Conservation (phyloP, 192 early-diverging fungal species). For the Coemansia umbellata region DNA sequence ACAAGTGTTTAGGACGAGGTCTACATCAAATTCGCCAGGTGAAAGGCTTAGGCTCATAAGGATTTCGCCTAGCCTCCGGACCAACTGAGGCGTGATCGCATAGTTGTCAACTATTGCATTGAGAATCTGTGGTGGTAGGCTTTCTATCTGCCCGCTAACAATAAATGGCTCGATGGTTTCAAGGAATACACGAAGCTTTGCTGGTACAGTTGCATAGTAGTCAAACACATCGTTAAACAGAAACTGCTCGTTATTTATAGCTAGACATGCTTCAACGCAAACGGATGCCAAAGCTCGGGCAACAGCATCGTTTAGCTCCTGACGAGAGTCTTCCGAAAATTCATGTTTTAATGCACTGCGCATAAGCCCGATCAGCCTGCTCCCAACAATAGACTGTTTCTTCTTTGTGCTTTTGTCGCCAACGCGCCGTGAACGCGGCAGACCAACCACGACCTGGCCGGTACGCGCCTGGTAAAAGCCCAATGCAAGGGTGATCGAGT, state of each 20-base stretch:
- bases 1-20: slow-evolving; percentile 38
- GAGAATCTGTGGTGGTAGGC: slow-evolving; percentile 34
- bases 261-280: slow-evolving; percentile 38
- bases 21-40: slow-evolving; percentile 47
- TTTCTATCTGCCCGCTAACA: slow-evolving; percentile 25
- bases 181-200: slow-evolving; percentile 11
- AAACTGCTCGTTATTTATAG: slow-evolving; percentile 9
- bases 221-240: slow-evolving; percentile 48
- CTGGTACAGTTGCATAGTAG: slow-evolving; percentile 3
- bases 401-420: slow-evolving; percentile 14
- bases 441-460: slow-evolving; percentile 42
- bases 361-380: slow-evolving; percentile 31
- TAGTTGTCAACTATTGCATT: slow-evolving; percentile 41
- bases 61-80: slow-evolving; percentile 35
- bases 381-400: slow-evolving; percentile 22
- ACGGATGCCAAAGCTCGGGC: slow-evolving; percentile 23
- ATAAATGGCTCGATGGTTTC: slow-evolving; percentile 47
- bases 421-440: slow-evolving; percentile 12
- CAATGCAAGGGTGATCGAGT: slow-evolving; percentile 40
- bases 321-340: not conserved
- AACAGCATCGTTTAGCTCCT: slow-evolving; percentile 6
- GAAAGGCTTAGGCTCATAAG: slow-evolving; percentile 23
- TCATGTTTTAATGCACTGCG: slow-evolving; percentile 12
- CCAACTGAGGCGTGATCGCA: slow-evolving; percentile 13
- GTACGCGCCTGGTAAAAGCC: slow-evolving; percentile 40